Conservation (phyloP, 2,329 filamentous ascomycete genomes). For the Penicillium sp. region DNA sequence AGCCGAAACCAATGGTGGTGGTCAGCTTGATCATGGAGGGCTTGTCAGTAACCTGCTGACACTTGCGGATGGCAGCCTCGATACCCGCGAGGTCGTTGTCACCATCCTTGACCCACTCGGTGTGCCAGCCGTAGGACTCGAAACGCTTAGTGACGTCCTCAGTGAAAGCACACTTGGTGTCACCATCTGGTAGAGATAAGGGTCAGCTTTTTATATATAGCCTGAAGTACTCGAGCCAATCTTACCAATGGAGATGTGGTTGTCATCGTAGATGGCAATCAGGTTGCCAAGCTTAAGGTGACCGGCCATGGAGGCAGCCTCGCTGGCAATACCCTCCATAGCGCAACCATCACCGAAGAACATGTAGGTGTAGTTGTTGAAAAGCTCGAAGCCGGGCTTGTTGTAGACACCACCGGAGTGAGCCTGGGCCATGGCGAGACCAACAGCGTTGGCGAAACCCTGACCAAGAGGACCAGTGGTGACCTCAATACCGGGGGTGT, state of each 20-base stretch:
- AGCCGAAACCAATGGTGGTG: slow-evolving; percentile 97
- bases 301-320: slow-evolving; percentile 88
- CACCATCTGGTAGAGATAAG: slow-evolving; percentile 63
- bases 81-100: slow-evolving; percentile 85
- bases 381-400: slow-evolving; percentile 85
- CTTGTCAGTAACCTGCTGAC: slow-evolving; percentile 89
- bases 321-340: slow-evolving; percentile 95
- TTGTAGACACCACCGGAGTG: slow-evolving; percentile 92
- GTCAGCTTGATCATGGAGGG: slow-evolving; percentile 94
- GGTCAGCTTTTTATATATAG: slow-evolving; percentile 7
- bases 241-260: slow-evolving; percentile 83
- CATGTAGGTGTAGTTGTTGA: slow-evolving; percentile 95
- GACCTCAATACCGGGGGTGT: slow-evolving; percentile 95
- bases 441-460: slow-evolving; percentile 95
- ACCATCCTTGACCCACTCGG: slow-evolving; percentile 77
- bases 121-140: slow-evolving; percentile 96
- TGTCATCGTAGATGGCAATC: slow-evolving; percentile 96
- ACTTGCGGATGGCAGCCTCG: slow-evolving; percentile 81
- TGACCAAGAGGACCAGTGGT: slow-evolving; percentile 97
- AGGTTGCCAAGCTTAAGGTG: slow-evolving; percentile 98
- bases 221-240: not conserved
- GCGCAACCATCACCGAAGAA: slow-evolving; percentile 98
- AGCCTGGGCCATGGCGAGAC: slow-evolving; percentile 93
- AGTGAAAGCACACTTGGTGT: slow-evolving; percentile 94
- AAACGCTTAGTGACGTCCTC: slow-evolving; percentile 95